Base-by-base conservation (phyloP, 805 yeast genomes). In the Yarrowia sp. region DNA sequence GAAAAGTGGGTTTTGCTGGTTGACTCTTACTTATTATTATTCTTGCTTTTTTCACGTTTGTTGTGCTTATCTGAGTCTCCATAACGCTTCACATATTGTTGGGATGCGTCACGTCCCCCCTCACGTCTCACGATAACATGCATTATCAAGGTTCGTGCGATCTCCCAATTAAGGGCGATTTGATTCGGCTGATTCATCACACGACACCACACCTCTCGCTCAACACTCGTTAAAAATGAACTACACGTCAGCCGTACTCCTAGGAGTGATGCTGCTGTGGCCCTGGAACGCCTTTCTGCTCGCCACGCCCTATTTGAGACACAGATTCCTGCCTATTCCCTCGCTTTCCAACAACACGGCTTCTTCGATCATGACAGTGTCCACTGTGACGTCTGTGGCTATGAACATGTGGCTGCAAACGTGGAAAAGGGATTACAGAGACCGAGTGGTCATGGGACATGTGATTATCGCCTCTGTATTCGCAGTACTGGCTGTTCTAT, bases 231-330 rank as follows among this genome's bases (percentile, higher is more conserved):
- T 14, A 42, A 36, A 24, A 24, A 47, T 70, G 56, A 72, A 73
- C 55, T 91, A 90, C 73, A 34, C 83, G 12, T 85, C 94, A 0
- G 92, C 89, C 73, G 78, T 86, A 30, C 72, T 85, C 13, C 82
- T 90, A 9, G 98, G 98, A 0, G 82, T 91, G 14, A 89, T 97
- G 0, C 81, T 89, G 20, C 81, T 94, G 20, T 94, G 98, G 98
- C 98, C 98, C 0, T 94, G 98, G 97, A 95, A 94, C 80, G 87
- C 95, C 72, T 88, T 93, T 70, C 78, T 95, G 10, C 86, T 96
- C 0, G 97, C 97, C 0, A 85, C 97, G 0, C 89, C 89, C 9
- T 92, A 91, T 77, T 91, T 92, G 73, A 82, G 84, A 69, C 83
- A 85, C 71, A 75, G 92, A 72, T 85, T 94, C 70, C 78, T 77